Conservation (phyloP, 192 early-diverging fungal genomes). For the Podila epicladia region DNA sequence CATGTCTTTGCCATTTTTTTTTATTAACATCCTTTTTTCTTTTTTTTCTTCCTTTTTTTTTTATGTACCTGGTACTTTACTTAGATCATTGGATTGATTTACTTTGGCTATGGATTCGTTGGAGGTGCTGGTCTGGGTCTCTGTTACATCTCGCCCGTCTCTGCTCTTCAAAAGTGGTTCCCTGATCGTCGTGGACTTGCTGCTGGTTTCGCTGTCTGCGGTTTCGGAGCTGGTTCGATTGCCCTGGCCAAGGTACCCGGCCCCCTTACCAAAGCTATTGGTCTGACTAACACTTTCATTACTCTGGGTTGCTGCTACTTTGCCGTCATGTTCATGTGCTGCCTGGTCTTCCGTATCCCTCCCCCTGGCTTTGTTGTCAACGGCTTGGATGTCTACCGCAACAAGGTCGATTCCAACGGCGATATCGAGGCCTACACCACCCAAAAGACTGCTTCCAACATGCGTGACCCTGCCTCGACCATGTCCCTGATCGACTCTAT, state of each 20-base stretch:
- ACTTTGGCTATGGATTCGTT: slow-evolving; percentile 78
- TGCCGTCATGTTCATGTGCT: slow-evolving; percentile 69
- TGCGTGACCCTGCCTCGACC: slow-evolving; percentile 53
- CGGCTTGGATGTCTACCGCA: slow-evolving; percentile 61
- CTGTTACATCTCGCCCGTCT: slow-evolving; percentile 80
- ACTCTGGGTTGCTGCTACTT: slow-evolving; percentile 71
- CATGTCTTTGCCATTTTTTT: no score
- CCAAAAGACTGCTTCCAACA: slow-evolving; percentile 32
- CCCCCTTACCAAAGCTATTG: slow-evolving; percentile 58
- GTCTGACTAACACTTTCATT: slow-evolving; percentile 72
- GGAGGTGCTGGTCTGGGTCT: slow-evolving; percentile 77
- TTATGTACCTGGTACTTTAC: no score
- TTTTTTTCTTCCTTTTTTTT: neutral
- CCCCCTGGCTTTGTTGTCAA: slow-evolving; percentile 66
- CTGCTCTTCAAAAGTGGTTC: slow-evolving; percentile 83
- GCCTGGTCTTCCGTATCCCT: slow-evolving; percentile 67
- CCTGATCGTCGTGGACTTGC: slow-evolving; percentile 79
- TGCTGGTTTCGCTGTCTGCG: slow-evolving; percentile 79
- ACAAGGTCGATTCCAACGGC: slow-evolving; percentile 44
- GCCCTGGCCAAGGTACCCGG: slow-evolving; percentile 73
- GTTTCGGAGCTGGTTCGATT: slow-evolving; percentile 79
- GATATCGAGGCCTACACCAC: slow-evolving; percentile 59
- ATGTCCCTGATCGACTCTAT: slow-evolving; percentile 65
- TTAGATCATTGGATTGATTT: slow-evolving; percentile 64
- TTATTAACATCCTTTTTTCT: slow-evolving; percentile 1